Conservation (phyloP, 148 eudicot genomes). For the Camellia sinensis region DNA sequence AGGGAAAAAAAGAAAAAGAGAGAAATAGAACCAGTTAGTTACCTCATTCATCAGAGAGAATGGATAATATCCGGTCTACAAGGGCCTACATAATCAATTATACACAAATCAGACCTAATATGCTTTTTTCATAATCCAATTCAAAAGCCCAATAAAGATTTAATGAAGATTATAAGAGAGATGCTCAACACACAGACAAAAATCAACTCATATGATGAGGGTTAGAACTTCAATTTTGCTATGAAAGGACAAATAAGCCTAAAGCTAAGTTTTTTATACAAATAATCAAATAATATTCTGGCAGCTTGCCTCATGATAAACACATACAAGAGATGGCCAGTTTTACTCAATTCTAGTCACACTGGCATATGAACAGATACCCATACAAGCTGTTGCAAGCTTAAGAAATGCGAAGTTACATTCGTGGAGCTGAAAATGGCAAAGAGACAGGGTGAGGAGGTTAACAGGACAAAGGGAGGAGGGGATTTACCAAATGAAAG, state of each 20-base stretch:
- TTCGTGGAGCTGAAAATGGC: not conserved
- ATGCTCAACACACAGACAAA: not conserved
- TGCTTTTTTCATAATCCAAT: not conserved
- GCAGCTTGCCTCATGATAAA: not conserved
- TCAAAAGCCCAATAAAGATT: not conserved
- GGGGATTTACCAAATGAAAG: not conserved
- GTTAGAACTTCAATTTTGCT: not conserved
- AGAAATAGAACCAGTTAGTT: conserved; percentile 28
- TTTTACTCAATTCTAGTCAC: not conserved
- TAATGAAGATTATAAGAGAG: too few relatives aligned
- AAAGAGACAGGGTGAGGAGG: not conserved
- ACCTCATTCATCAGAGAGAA: conserved; percentile 86
- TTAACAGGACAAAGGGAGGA: not conserved
- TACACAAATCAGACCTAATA: not conserved
- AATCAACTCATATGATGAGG: not conserved
- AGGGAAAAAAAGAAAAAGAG: not conserved
- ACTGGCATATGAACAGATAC: not conserved
- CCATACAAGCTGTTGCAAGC: not conserved
- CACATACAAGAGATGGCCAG: not conserved
- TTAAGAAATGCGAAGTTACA: not conserved
- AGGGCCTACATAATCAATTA: conserved; percentile 61
- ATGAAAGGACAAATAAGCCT: conserved; percentile 2
- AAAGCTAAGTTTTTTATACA: not conserved
- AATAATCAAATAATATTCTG: not conserved
- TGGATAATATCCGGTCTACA: conserved; percentile 72